A percentile compares a stretch with the other conserved stretches of the same genome.
These are phyloP conservation scores for Albatrellus sp. DNA, from an alignment of 1,284 basidiomycete genomes.

Conservation along the genomic window DNA sequence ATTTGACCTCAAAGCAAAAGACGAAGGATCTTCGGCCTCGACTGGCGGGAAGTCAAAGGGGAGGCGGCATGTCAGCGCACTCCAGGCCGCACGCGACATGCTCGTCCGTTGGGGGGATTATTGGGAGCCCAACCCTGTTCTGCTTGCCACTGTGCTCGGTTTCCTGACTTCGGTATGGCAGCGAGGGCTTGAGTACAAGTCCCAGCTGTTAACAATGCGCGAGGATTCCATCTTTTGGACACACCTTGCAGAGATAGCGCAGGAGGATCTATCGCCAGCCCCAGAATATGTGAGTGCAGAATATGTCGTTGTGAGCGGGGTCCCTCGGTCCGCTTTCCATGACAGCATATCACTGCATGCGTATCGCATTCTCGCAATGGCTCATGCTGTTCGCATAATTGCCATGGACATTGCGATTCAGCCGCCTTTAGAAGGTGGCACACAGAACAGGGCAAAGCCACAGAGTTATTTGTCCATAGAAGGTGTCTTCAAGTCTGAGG, in stretches of 20 bases:
- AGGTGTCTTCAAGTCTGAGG: constrained; percentile 40
- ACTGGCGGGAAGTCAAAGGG: constrained; percentile 18
- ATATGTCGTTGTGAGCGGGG: constrained; percentile 34
- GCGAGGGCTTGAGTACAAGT: constrained; percentile 67
- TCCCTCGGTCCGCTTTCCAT: constrained; percentile 45
- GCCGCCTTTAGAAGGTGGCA: constrained; percentile 21
- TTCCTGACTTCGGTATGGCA: constrained; percentile 81
- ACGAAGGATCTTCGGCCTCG: constrained; percentile 15
- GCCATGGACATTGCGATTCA: constrained; percentile 59
- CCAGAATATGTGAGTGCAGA: constrained; percentile 48
- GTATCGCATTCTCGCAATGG: constrained; percentile 65
- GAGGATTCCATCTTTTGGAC: constrained; percentile 52
- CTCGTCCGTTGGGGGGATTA: constrained; percentile 58
- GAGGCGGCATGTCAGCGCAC: constrained; percentile 33
- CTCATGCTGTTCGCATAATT: constrained; percentile 62
- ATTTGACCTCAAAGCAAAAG: constrained; percentile 29
- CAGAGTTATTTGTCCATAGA: constrained; percentile 48
- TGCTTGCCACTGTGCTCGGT: constrained; percentile 64
- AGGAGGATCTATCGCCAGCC: constrained; percentile 51
- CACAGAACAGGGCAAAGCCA: constrained; percentile 28
- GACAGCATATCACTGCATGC: constrained; percentile 49
- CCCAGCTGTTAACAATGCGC: constrained; percentile 43
- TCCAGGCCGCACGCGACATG: constrained; percentile 55
- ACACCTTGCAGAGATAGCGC: constrained; percentile 44
- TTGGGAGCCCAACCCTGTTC: constrained; percentile 65